These are phyloP conservation scores for Fagopyrum tataricum DNA, from an alignment of 148 eudicot species.

Conservation along the genomic window DNA sequence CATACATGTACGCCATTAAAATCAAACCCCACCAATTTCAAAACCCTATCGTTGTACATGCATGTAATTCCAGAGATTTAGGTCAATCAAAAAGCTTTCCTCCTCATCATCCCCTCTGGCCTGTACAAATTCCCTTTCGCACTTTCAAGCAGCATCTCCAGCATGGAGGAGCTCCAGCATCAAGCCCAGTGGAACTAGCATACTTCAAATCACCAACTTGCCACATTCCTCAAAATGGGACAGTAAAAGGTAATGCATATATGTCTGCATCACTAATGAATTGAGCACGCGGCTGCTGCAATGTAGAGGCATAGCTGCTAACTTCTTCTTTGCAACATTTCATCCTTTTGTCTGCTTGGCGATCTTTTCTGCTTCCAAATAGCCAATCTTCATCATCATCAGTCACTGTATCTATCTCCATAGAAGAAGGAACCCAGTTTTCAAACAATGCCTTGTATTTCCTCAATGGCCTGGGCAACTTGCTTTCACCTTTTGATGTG, in stretches of 20 bases:
- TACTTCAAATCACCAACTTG: background rate
- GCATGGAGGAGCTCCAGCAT: background rate
- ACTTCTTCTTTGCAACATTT: conserved; percentile 7
- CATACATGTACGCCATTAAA: conserved; percentile 8
- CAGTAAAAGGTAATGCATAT: conserved; percentile 44
- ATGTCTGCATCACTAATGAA: conserved; percentile 33
- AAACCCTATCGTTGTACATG: conserved; percentile 18
- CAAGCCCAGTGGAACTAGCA: background rate
- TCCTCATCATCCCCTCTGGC: background rate
- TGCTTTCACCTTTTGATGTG: background rate
- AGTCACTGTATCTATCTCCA: background rate
- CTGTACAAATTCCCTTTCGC: conserved; percentile 6
- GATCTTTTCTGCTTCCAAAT: conserved; percentile 18
- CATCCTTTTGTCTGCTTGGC: background rate
- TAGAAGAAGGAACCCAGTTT: conserved; percentile 21
- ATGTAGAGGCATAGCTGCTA: conserved; percentile 13
- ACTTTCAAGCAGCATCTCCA: background rate
- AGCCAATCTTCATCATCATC: conserved; percentile 47
- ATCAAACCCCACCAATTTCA: conserved; percentile 12
- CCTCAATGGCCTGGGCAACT: background rate
- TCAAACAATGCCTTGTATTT: conserved; percentile 30
- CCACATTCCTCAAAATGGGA: conserved; percentile 30
- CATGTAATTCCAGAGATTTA: background rate
- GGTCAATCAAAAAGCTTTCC: background rate
- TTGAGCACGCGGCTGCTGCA: conserved; percentile 40